These are phyloP conservation scores for Jacaranda mimosifolia DNA, from an alignment of 257 asterid genomes.

Conservation along the genomic window DNA sequence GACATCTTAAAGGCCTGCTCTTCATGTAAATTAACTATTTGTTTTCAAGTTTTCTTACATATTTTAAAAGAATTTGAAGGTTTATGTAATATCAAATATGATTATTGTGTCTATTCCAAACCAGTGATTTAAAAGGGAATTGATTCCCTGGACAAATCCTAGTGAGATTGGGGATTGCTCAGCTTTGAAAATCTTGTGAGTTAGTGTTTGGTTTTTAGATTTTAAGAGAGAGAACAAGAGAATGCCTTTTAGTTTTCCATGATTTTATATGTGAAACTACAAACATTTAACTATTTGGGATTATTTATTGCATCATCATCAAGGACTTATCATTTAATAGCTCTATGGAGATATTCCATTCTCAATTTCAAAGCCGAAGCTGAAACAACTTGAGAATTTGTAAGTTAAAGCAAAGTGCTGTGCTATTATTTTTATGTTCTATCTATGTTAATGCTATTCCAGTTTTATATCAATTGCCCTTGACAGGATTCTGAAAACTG, in stretches of 20 bases:
- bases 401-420: slow-evolving; percentile 35
- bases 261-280: too few relatives aligned
- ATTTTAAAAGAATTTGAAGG: neutral
- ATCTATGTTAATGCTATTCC: neutral
- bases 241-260: neutral
- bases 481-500: slow-evolving; percentile 74
- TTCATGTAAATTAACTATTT: slow-evolving; percentile 57
- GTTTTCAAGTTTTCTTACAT: neutral
- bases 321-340: slow-evolving; percentile 93
- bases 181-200: slow-evolving; percentile 69
- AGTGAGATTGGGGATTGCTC: slow-evolving; percentile 97
- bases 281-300: too few relatives aligned
- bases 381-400: slow-evolving; percentile 87
- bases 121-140: slow-evolving; percentile 80
- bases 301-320: neutral
- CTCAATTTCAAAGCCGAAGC: slow-evolving; percentile 89
- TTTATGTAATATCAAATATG: neutral
- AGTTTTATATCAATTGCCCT: neutral
- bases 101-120: slow-evolving; percentile 15
- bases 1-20: slow-evolving; percentile 71
- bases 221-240: neutral
- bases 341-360: slow-evolving; percentile 94
- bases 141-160: slow-evolving; percentile 92
- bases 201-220: neutral
- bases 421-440: neutral